phyloP scores from a whole-genome alignment of 257 asterid species.

The Salvia splendens region DNA sequence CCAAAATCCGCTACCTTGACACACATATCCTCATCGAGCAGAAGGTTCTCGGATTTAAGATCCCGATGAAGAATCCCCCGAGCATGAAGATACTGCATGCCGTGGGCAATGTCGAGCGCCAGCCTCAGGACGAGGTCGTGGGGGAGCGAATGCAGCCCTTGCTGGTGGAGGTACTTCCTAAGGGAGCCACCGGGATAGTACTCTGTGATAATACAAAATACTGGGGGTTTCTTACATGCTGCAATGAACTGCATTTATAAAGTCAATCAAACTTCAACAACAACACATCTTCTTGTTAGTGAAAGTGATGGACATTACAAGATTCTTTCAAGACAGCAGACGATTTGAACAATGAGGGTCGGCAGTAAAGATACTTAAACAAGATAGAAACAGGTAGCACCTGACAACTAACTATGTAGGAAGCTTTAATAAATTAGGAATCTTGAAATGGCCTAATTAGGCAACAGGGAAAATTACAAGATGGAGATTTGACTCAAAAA shows the following conservation, averaged over 20 bases:
- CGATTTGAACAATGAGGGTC: constrained; percentile 10
- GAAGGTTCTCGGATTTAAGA: constrained; percentile 87
- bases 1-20: constrained; percentile 98
- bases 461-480: constrained; percentile 3
- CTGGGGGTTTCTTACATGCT: constrained; percentile 95
- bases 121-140: constrained; percentile 66
- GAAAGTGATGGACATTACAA: constrained; percentile 3
- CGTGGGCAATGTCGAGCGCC: constrained; percentile 84
- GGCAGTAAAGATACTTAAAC: constrained; percentile 8
- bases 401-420: not conserved
- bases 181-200: constrained; percentile 94
- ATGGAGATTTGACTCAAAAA: not conserved
- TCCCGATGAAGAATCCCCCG: constrained; percentile 93
- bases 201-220: constrained; percentile 89
- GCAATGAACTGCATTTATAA: constrained; percentile 72
- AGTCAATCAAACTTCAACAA: constrained; percentile 14
- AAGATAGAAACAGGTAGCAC: not conserved
- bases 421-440: not conserved
- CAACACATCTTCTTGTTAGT: not conserved
- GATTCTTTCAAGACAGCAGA: constrained; percentile 3
- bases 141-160: constrained; percentile 84
- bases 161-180: constrained; percentile 90
- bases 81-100: constrained; percentile 91
- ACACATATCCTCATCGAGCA: constrained; percentile 81
- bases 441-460: not conserved